A percentile compares a stretch with the other conserved stretches of the same genome.
Evolutionary conservation across 2,329 filamentous ascomycete species (phyloP).

Genomic region (Pseudocercospora eumusae): DNA sequence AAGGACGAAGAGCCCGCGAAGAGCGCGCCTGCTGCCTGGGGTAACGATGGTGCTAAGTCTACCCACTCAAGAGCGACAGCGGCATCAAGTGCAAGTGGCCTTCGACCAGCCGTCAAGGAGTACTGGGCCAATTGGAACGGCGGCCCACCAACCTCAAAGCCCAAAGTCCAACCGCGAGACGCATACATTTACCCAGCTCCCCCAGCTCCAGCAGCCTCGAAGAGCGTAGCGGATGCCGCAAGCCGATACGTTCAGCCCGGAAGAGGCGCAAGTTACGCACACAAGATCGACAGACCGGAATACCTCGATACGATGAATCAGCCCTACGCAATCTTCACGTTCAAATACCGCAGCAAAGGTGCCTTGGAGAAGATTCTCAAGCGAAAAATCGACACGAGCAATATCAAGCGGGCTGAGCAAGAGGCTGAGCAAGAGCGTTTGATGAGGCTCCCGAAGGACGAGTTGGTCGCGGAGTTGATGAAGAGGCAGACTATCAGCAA

Average conservation of each 20-base stretch:
- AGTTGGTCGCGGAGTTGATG: slow-evolving; percentile 36
- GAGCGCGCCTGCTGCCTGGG: slow-evolving; percentile 11
- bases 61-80: slow-evolving; percentile 8
- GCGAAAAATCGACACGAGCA: slow-evolving; percentile 31
- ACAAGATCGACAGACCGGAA: slow-evolving; percentile 41
- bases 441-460: slow-evolving; percentile 37
- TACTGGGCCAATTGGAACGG: slow-evolving; percentile 39
- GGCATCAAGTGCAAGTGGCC: slow-evolving; percentile 15
- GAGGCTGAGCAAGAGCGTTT: slow-evolving; percentile 29
- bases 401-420: slow-evolving; percentile 25
- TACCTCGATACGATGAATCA: slow-evolving; percentile 46
- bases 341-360: slow-evolving; percentile 47
- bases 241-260: slow-evolving; percentile 34
- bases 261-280: slow-evolving; percentile 43
- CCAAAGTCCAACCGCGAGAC: slow-evolving; percentile 26
- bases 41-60: slow-evolving; percentile 14
- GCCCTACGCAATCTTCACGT: slow-evolving; percentile 52
- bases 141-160: slow-evolving; percentile 9
- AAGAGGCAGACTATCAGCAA: slow-evolving; percentile 16
- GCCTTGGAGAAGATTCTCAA: slow-evolving; percentile 42
- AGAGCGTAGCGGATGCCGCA: slow-evolving; percentile 28
- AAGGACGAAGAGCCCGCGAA: not conserved
- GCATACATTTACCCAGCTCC: slow-evolving; percentile 39
- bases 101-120: slow-evolving; percentile 33
- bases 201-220: slow-evolving; percentile 25